A percentile compares a stretch with the other conserved stretches of the same genome.
phyloP scores from a whole-genome alignment of 2,329 filamentous ascomycete species.

The Zasmidium citrigriseum region DNA sequence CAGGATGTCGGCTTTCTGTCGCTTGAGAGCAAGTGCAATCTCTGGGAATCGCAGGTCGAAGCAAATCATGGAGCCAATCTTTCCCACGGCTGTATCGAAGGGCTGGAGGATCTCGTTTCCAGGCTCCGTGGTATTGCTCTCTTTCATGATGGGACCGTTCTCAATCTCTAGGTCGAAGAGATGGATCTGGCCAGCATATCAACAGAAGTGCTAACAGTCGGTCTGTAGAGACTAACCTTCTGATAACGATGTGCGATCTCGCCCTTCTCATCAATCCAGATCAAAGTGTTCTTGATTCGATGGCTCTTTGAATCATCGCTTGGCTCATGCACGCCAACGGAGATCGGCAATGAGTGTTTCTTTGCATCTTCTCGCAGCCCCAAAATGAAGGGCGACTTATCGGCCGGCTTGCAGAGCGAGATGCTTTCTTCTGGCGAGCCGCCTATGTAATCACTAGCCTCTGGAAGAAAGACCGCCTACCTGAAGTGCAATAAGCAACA shows the following conservation, averaged over 20 bases:
- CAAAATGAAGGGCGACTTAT: slow-evolving; percentile 70
- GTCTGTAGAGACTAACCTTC: slow-evolving; percentile 53
- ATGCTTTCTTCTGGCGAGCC: slow-evolving; percentile 67
- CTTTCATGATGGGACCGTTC: slow-evolving; percentile 59
- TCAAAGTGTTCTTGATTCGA: slow-evolving; percentile 63
- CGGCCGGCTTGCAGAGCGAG: slow-evolving; percentile 67
- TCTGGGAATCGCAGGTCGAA: slow-evolving; percentile 89
- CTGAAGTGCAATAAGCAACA: slow-evolving; percentile 9
- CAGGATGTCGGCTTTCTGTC: slow-evolving; percentile 71
- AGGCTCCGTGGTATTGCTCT: slow-evolving; percentile 68
- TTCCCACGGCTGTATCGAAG: slow-evolving; percentile 72
- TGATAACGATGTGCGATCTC: slow-evolving; percentile 69
- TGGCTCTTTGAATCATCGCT: slow-evolving; percentile 48
- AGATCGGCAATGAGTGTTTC: slow-evolving; percentile 67
- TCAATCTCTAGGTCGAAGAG: slow-evolving; percentile 70
- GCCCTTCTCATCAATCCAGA: slow-evolving; percentile 67
- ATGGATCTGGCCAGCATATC: slow-evolving; percentile 50
- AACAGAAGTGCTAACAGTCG: neutral
- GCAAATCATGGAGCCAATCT: slow-evolving; percentile 79
- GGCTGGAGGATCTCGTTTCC: slow-evolving; percentile 66
- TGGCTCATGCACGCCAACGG: slow-evolving; percentile 85
- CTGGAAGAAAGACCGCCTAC: slow-evolving; percentile 83
- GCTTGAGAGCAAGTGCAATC: slow-evolving; percentile 65
- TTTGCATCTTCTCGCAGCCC: slow-evolving; percentile 72
- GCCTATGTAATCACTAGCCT: slow-evolving; percentile 88